These are phyloP conservation scores for Leucosporidium yakuticum DNA, from an alignment of 768 basidiomycete species.

Conservation along the genomic window DNA sequence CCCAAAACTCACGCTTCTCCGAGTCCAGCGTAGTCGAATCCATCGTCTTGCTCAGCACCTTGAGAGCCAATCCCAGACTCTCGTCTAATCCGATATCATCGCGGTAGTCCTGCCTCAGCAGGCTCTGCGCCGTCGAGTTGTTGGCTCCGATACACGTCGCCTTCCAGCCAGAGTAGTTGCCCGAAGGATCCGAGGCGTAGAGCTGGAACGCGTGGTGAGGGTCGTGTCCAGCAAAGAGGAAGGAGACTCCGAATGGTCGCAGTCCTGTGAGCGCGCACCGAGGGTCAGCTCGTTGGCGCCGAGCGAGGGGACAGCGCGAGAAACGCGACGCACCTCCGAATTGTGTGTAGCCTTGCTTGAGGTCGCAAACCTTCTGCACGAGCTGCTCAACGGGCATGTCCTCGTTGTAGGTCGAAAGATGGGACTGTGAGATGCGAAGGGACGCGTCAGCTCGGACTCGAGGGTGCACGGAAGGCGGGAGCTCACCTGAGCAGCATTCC, in stretches of 20 bases:
- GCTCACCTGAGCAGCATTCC: constrained; percentile 61
- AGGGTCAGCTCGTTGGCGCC: neutral
- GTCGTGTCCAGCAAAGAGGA: constrained; percentile 95
- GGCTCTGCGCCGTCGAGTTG: constrained; percentile 87
- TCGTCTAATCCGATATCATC: constrained; percentile 87
- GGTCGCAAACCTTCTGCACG: constrained; percentile 85
- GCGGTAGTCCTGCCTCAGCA: constrained; percentile 97
- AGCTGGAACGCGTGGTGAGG: constrained; percentile 93
- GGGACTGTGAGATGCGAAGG: constrained; percentile 60
- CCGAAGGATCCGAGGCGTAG: constrained; percentile 96
- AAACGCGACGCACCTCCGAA: constrained; percentile 64
- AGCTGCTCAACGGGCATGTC: constrained; percentile 97
- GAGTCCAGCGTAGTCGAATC: constrained; percentile 93
- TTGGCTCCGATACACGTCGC: constrained; percentile 99
- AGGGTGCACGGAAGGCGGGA: fast-evolving
- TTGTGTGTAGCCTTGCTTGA: constrained; percentile 98
- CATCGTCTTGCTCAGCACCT: constrained; percentile 99
- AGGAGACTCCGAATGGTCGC: constrained; percentile 93
- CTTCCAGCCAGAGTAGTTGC: constrained; percentile 97
- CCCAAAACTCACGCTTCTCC: constrained; percentile 71
- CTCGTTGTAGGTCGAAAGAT: constrained; percentile 86
- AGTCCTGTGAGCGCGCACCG: constrained; percentile 55
- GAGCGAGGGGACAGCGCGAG: neutral
- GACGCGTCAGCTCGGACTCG: neutral
- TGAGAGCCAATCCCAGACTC: constrained; percentile 81